phyloP scores from a whole-genome alignment of 805 yeast genomes.

The Torulaspora gathmanii region DNA sequence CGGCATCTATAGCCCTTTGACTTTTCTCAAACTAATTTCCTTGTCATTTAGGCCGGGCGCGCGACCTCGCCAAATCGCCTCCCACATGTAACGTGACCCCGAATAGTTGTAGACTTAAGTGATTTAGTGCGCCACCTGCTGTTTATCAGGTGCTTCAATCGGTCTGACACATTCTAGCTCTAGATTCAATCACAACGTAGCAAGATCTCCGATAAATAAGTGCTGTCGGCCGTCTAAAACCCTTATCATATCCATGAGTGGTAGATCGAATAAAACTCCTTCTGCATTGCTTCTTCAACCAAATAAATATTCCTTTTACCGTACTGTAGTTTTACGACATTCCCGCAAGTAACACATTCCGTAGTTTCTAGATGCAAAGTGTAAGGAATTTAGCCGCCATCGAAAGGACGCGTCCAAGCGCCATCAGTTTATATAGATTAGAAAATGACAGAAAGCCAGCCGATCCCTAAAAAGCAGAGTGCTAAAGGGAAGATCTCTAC shows the following conservation, averaged over 20 bases:
- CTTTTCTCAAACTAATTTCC: background rate
- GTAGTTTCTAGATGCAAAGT: background rate
- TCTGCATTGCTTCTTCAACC: no score
- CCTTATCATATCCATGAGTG: no score
- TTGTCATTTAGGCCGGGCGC: background rate
- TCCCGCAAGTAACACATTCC: background rate
- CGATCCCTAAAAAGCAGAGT: conserved; percentile 25
- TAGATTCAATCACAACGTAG: no score
- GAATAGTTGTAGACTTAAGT: no score
- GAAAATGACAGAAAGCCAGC: conserved; percentile 27
- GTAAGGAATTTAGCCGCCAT: conserved; percentile 2
- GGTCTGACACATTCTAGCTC: no score
- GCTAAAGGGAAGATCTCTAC: conserved; percentile 30
- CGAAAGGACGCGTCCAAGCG: background rate
- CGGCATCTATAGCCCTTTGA: background rate
- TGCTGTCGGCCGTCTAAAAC: no score
- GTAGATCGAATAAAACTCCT: no score
- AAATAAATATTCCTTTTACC: no score
- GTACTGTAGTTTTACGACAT: no score
- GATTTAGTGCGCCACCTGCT: no score
- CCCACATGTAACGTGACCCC: background rate
- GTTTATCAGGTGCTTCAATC: no score
- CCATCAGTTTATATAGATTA: background rate
- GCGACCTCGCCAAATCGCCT: background rate
- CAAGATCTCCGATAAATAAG: no score